Conservation (phyloP, 1,139 yeast species). For the Lodderomyces theae region DNA sequence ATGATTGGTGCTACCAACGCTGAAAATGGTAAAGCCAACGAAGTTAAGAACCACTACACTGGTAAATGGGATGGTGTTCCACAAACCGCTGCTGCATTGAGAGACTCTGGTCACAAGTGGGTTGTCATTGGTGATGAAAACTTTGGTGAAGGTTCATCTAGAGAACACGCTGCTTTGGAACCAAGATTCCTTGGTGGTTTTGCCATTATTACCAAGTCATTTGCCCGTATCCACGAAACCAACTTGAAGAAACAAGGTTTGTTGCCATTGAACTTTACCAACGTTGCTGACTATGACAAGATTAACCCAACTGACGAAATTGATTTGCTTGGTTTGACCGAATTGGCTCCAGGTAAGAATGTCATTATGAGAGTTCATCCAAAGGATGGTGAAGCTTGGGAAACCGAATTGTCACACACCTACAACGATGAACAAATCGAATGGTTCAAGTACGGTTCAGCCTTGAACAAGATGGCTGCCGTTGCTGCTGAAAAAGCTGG, state of each 20-base stretch:
- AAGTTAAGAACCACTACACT: slow-evolving; percentile 83
- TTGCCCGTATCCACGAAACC: slow-evolving; percentile 84
- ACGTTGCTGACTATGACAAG: slow-evolving; percentile 90
- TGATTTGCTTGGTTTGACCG: slow-evolving; percentile 81
- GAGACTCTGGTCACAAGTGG: slow-evolving; percentile 91
- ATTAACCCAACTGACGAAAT: slow-evolving; percentile 88
- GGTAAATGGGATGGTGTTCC: slow-evolving; percentile 95
- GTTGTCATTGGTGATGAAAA: slow-evolving; percentile 99
- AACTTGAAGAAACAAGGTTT: slow-evolving; percentile 54
- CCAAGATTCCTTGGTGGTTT: slow-evolving; percentile 99
- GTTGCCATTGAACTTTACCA: slow-evolving; percentile 90
- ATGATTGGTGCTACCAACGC: slow-evolving; percentile 99
- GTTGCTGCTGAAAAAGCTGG: slow-evolving; percentile 12
- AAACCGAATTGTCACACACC: slow-evolving; percentile 88
- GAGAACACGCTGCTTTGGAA: slow-evolving; percentile 99
- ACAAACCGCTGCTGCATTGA: slow-evolving; percentile 92
- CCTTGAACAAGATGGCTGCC: slow-evolving; percentile 95
- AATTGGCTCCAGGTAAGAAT: slow-evolving; percentile 91
- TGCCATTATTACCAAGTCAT: slow-evolving; percentile 94
- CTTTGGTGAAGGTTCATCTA: slow-evolving; percentile 99
- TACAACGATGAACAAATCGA: slow-evolving; percentile 95
- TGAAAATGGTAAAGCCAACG: slow-evolving; percentile 94
- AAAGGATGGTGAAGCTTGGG: slow-evolving; percentile 81
- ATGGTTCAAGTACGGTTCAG: slow-evolving; percentile 99
- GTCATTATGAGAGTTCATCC: slow-evolving; percentile 88